These are phyloP conservation scores for Lichtheimia ramosa DNA, from an alignment of 371 early-diverging fungal genomes.

Conservation along the genomic window DNA sequence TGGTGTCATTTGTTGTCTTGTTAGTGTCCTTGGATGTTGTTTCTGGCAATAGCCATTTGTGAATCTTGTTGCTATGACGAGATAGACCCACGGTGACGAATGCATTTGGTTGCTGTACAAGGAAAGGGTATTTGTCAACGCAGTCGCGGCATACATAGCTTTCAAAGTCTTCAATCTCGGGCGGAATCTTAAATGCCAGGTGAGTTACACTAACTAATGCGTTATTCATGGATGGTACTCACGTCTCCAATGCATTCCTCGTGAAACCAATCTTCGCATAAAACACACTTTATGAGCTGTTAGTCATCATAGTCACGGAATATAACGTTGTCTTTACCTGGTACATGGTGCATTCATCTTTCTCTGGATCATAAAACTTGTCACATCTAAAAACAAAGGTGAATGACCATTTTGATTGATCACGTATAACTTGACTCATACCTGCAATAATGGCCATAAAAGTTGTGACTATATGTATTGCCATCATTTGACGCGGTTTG, in stretches of 20 bases:
- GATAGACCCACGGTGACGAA: slow-evolving; percentile 53
- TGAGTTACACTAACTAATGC: no score
- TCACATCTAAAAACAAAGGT: slow-evolving; percentile 65
- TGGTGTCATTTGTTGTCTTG: no score
- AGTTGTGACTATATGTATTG: slow-evolving; percentile 83
- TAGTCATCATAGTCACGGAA: neutral
- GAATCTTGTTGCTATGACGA: slow-evolving; percentile 16
- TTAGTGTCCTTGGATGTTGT: no score
- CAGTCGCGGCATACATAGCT: slow-evolving; percentile 83
- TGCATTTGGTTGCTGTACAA: slow-evolving; percentile 47
- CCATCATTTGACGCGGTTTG: slow-evolving; percentile 46
- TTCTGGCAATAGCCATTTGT: slow-evolving; percentile 18
- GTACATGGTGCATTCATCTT: slow-evolving; percentile 76
- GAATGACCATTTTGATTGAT: neutral
- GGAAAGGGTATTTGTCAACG: slow-evolving; percentile 60
- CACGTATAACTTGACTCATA: slow-evolving; percentile 11
- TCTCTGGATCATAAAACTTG: slow-evolving; percentile 67
- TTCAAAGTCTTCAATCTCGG: slow-evolving; percentile 63
- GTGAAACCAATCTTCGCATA: slow-evolving; percentile 91
- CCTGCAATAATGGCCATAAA: slow-evolving; percentile 80
- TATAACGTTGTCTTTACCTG: slow-evolving; percentile 39
- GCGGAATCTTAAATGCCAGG: slow-evolving; percentile 51
- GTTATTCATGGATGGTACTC: slow-evolving; percentile 5
- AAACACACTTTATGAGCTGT: slow-evolving; percentile 54
- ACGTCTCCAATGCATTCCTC: slow-evolving; percentile 77